These are phyloP conservation scores for Paracoccidioides lutzii DNA, from an alignment of 2,329 filamentous ascomycete species.

Conservation along the genomic window DNA sequence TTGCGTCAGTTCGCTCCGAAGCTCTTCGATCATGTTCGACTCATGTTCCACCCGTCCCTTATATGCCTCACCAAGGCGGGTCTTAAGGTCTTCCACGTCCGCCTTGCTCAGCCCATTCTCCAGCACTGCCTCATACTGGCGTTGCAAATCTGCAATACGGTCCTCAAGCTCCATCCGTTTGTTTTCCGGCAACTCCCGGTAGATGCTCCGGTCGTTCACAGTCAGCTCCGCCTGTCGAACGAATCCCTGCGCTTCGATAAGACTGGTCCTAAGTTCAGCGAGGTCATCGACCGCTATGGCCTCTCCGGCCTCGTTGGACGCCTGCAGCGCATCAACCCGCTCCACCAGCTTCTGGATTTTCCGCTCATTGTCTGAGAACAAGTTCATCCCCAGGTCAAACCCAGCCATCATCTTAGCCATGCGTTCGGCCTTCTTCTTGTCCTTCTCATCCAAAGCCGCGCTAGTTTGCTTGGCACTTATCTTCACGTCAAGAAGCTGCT, in stretches of 20 bases:
- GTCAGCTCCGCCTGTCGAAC: slow-evolving; percentile 86
- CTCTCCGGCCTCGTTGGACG: slow-evolving; percentile 64
- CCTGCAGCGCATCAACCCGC: slow-evolving; percentile 64
- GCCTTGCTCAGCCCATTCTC: slow-evolving; percentile 63
- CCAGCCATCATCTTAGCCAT: slow-evolving; percentile 99
- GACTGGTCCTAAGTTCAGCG: slow-evolving; percentile 58
- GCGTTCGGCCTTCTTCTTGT: slow-evolving; percentile 95
- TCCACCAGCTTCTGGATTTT: slow-evolving; percentile 73
- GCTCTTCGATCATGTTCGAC: slow-evolving; percentile 58
- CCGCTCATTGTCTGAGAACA: slow-evolving; percentile 87
- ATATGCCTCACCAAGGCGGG: slow-evolving; percentile 63
- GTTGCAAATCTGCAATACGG: slow-evolving; percentile 59
- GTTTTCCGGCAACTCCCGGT: slow-evolving; percentile 45
- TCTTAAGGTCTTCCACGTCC: slow-evolving; percentile 76
- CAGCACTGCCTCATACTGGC: slow-evolving; percentile 72
- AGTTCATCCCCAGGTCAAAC: slow-evolving; percentile 83
- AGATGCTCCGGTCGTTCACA: slow-evolving; percentile 54
- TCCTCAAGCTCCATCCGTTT: slow-evolving; percentile 63
- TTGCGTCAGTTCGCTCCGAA: slow-evolving; percentile 61
- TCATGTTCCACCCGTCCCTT: slow-evolving; percentile 61
- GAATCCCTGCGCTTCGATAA: slow-evolving; percentile 83
- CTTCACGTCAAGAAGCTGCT: slow-evolving; percentile 87
- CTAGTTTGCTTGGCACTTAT: slow-evolving; percentile 93
- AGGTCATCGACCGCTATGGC: slow-evolving; percentile 71
- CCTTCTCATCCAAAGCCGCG: slow-evolving; percentile 86